phyloP scores from a whole-genome alignment of 2,329 filamentous ascomycete genomes.

The Orbilia oligospora region DNA sequence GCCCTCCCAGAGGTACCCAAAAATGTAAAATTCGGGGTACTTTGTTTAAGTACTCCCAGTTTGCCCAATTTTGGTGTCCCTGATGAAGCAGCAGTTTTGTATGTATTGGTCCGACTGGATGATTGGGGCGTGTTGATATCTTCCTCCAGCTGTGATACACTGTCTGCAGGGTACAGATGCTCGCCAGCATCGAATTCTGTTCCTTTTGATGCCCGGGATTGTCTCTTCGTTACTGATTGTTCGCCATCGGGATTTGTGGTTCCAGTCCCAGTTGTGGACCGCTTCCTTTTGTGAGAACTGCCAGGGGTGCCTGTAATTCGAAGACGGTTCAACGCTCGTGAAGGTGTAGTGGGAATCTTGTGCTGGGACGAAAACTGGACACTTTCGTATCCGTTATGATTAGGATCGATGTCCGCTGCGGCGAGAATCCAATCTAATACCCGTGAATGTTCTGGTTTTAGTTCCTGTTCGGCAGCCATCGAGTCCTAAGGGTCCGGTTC shows the following conservation, averaged over 20 bases:
- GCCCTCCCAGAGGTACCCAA: neutral
- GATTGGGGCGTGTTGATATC: neutral
- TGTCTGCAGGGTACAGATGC: neutral
- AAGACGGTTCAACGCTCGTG: neutral
- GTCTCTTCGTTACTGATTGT: neutral
- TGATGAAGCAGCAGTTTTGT: conserved; percentile 1
- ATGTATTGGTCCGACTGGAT: neutral
- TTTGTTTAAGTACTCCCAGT: neutral
- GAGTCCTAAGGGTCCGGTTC: neutral
- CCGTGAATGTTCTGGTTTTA: neutral
- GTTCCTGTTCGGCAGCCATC: neutral
- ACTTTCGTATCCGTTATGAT: neutral
- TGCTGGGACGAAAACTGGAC: neutral
- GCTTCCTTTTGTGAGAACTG: neutral
- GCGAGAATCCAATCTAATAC: neutral
- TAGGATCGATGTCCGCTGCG: neutral
- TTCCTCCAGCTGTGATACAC: conserved; percentile 9
- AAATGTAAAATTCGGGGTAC: neutral
- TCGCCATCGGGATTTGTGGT: neutral
- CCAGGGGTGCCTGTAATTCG: neutral
- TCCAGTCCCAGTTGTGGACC: neutral
- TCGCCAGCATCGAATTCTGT: neutral
- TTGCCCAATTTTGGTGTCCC: neutral
- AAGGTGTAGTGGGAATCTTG: neutral
- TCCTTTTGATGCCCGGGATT: neutral